Conservation (phyloP, 352 stramenopile species). For the Phytophthora multivora region DNA sequence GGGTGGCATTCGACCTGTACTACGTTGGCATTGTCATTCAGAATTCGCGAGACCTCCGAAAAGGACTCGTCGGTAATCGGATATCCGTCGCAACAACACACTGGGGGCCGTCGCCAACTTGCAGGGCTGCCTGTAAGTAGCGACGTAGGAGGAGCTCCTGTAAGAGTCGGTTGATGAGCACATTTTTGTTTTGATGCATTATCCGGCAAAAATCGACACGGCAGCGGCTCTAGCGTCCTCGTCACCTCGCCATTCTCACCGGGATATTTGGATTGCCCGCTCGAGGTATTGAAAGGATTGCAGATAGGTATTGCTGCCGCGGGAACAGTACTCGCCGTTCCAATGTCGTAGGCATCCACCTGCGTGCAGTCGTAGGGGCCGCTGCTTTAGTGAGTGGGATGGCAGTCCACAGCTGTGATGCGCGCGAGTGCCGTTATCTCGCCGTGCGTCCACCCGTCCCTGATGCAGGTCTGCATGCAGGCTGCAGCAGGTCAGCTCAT, state of each 20-base stretch:
- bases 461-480: not conserved
- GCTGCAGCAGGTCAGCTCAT: slow-evolving; percentile 16
- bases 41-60: slow-evolving; percentile 13
- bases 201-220: slow-evolving; percentile 6
- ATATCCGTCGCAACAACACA: not conserved
- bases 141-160: slow-evolving; percentile 2
- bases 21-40: slow-evolving; percentile 24
- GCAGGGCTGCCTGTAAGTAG: not conserved
- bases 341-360: not conserved
- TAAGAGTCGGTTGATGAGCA: slow-evolving; percentile 18
- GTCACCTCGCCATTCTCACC: not conserved
- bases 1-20: not conserved
- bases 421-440: slow-evolving; percentile 1
- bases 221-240: slow-evolving; percentile 1
- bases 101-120: slow-evolving; percentile 2
- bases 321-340: slow-evolving; percentile 1
- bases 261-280: slow-evolving; percentile 5
- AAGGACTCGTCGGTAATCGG: not conserved
- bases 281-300: slow-evolving; percentile 14
- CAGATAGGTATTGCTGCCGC: slow-evolving; percentile 1
- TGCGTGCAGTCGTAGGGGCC: not conserved
- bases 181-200: not conserved
- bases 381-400: slow-evolving; percentile 10
- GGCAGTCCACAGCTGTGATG: slow-evolving; percentile 12
- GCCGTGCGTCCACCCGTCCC: slow-evolving; percentile 6